These are phyloP conservation scores for Liriodendron chinense DNA, from an alignment of 164 flowering plant species.

Conservation along the genomic window DNA sequence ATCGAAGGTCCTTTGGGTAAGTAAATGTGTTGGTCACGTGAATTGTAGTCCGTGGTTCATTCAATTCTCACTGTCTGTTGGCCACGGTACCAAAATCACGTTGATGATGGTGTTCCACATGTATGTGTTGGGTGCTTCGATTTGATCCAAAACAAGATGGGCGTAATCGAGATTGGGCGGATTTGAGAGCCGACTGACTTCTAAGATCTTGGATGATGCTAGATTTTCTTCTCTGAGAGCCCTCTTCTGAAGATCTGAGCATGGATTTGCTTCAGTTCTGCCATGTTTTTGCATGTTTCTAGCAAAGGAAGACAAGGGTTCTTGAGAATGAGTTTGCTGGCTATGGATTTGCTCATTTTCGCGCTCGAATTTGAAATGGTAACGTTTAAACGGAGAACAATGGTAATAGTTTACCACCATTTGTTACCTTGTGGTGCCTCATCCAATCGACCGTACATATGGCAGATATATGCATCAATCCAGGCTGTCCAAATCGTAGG, in stretches of 20 bases:
- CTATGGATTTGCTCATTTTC: conserved; percentile 8
- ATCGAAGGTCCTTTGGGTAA: too few relatives aligned
- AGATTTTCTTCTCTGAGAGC: conserved; percentile 4
- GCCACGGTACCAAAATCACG: too few relatives aligned
- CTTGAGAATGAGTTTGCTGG: conserved; percentile 20
- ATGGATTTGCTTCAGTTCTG: conserved; percentile 18
- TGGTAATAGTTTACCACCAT: not conserved
- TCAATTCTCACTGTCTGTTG: too few relatives aligned
- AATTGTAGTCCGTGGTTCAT: too few relatives aligned
- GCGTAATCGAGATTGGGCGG: conserved; percentile 5
- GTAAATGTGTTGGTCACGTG: too few relatives aligned
- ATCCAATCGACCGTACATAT: too few relatives aligned
- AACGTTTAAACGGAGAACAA: not conserved
- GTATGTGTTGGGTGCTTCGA: conserved; percentile 11
- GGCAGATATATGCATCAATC: too few relatives aligned
- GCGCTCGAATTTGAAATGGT: not conserved
- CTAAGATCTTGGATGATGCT: conserved; percentile 6
- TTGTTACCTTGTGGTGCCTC: too few relatives aligned
- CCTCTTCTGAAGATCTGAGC: conserved; percentile 17
- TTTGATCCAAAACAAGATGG: conserved; percentile 9
- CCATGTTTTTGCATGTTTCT: conserved; percentile 8
- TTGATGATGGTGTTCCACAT: conserved; percentile 11
- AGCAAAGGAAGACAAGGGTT: conserved; percentile 20
- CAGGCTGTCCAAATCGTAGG: too few relatives aligned
- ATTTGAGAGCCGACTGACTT: not conserved